Evolutionary conservation across 129 eudicot species (phyloP).

Genomic region (sunflower (Helianthus annuus)): DNA sequence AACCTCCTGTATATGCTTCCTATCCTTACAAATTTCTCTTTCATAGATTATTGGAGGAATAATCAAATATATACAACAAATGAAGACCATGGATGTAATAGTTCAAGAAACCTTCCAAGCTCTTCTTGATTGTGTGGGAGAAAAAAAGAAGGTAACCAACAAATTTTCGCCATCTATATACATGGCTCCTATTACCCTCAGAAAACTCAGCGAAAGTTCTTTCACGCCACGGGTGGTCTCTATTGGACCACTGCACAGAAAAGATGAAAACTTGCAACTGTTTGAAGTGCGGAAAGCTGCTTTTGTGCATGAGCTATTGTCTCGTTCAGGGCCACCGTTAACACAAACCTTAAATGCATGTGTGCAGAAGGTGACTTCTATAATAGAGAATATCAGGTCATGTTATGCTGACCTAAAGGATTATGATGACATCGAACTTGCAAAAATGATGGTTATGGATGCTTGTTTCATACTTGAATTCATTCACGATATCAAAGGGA

Average conservation of each 20-base stretch:
- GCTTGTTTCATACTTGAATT: constrained; percentile 28
- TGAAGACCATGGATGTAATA: background rate
- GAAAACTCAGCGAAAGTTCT: constrained; percentile 18
- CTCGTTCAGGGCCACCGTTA: background rate
- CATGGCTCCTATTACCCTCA: constrained; percentile 7
- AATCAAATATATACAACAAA: background rate
- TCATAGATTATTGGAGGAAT: background rate
- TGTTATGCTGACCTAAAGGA: background rate
- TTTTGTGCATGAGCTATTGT: background rate
- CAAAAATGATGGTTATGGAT: constrained; percentile 34
- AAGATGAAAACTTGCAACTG: background rate
- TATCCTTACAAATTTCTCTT: background rate
- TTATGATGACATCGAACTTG: background rate
- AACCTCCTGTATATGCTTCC: no score
- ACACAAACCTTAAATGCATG: constrained; percentile 4
- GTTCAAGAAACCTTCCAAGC: background rate
- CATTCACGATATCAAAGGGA: background rate
- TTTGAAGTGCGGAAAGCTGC: background rate
- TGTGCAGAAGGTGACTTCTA: background rate
- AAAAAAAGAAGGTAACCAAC: background rate
- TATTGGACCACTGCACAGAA: constrained; percentile 26
- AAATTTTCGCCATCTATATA: constrained; percentile 1
- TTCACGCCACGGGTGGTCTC: constrained; percentile 19
- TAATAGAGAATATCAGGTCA: background rate
- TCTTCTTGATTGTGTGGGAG: background rate